Base-by-base conservation (phyloP, 345 rosid species). In the Angophora floribunda region DNA sequence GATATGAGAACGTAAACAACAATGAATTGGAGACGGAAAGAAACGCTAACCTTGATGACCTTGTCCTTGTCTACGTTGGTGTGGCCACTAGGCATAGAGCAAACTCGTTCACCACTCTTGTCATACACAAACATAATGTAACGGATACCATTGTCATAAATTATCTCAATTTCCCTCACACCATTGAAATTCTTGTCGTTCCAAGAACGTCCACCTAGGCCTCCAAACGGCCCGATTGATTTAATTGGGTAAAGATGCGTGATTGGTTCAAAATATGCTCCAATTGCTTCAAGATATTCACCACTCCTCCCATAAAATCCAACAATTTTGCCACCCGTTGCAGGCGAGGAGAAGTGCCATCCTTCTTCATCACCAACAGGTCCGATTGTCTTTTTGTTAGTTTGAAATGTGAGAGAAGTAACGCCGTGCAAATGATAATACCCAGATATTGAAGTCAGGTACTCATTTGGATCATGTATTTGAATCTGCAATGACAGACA, bases 41-140 rank as follows among this genome's bases (percentile, higher is more conserved):
- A 28, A 26, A 11, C 32, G 28, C 32, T 28, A 28, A 61, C 67
- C 67, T 6, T 1, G 4, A 97, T 96, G 30, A 96, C 9, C 7
- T 59, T 0, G 7, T 7, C 30, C 7, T 10, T 26, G 67, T 26
- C 67, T 26, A 26, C 7, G 2, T 7, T 7, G 1, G 6, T 5
- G 67, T 41, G 19, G 7, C 63, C 15, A 12, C 87, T 75, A 6
- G 55, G 70, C 45, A 3, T 50, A 22, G 51, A 59, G n/a, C 53
- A 52, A 47, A 86, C 36, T 41, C 21, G 14, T 28, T 21, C 63
- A 22, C 88, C 88, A 28, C 10, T 63, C 19, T 63, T 63, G 45
- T 86, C 84, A 19, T 86, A 59, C 13, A 24, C 78, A 9, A 59
- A 51, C 9, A 28, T 26, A 26, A 59, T 3, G 30, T 59, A 26